Conservation (phyloP, 164 flowering plant species). For the Vitis riparia region DNA sequence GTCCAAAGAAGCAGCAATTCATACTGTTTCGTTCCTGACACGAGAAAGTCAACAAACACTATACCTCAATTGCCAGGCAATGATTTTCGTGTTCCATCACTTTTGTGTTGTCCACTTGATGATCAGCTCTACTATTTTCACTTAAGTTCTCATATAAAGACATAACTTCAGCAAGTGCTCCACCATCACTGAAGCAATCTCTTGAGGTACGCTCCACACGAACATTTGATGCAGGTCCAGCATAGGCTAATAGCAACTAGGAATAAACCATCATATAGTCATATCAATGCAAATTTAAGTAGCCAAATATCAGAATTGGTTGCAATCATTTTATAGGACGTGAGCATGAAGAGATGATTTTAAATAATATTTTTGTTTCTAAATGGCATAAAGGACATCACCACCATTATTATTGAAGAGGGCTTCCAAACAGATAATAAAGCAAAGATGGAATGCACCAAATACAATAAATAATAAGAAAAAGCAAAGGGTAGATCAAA, state of each 20-base stretch:
- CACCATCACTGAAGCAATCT: constrained; percentile 67
- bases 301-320: too few species aligned
- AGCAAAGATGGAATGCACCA: too few species aligned
- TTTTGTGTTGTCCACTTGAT: constrained; percentile 20
- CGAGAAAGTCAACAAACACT: background rate
- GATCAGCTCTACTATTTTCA: constrained; percentile 19
- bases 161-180: constrained; percentile 83
- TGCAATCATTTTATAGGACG: too few species aligned
- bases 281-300: background rate
- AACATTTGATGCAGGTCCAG: constrained; percentile 84
- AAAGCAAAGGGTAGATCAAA: too few species aligned
- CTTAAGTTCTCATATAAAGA: constrained; percentile 52
- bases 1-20: background rate
- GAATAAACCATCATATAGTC: constrained; percentile 4
- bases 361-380: too few species aligned
- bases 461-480: too few species aligned
- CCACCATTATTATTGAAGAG: too few species aligned
- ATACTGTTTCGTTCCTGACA: too few species aligned
- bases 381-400: too few species aligned
- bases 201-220: constrained; percentile 75
- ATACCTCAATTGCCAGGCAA: constrained; percentile 53
- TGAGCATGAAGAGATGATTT: too few species aligned
- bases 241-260: constrained; percentile 75
- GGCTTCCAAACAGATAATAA: too few species aligned
- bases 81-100: constrained; percentile 15